phyloP scores from a whole-genome alignment of 768 basidiomycete genomes.

The Pholiota microspora region DNA sequence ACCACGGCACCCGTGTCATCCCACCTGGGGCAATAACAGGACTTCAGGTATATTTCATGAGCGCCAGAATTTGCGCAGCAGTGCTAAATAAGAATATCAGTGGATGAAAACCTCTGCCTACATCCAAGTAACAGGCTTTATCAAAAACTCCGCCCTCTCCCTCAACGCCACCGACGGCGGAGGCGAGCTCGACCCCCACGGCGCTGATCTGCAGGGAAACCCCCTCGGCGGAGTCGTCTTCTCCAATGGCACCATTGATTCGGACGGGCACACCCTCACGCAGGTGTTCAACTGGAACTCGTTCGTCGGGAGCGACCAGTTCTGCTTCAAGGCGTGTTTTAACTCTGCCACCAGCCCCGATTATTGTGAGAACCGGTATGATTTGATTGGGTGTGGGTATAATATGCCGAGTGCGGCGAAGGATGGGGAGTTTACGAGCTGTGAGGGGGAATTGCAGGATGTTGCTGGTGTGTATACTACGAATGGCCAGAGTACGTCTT shows the following conservation, averaged over 20 bases:
- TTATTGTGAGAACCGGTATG: constrained; percentile 54
- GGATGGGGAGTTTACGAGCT: constrained; percentile 56
- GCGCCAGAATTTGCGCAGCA: too few species aligned
- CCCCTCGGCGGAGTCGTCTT: constrained; percentile 70
- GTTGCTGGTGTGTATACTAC: constrained; percentile 47
- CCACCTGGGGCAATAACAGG: constrained; percentile 62
- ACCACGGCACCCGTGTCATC: constrained; percentile 70
- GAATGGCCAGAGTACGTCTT: constrained; percentile 27
- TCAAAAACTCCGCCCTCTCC: constrained; percentile 61
- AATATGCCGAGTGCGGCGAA: constrained; percentile 67
- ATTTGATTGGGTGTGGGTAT: constrained; percentile 70
- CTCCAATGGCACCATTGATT: constrained; percentile 34
- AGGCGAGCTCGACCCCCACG: constrained; percentile 75
- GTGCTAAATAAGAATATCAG: too few species aligned
- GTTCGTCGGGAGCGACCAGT: constrained; percentile 57
- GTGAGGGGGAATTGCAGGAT: constrained; percentile 60
- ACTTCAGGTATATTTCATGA: constrained; percentile 49
- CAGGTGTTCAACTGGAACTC: constrained; percentile 27
- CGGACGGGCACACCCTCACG: background rate
- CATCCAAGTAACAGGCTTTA: constrained; percentile 57
- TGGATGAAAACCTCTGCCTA: constrained; percentile 52
- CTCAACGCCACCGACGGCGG: constrained; percentile 55
- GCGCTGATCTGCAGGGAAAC: constrained; percentile 75
- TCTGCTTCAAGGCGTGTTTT: constrained; percentile 72
- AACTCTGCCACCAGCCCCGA: constrained; percentile 44